Conservation (phyloP, 345 rosid species). For the rapeseed (Brassica napus) region Da-Ae NC_063447.1:60173501-60174000, state of each 20-base stretch:
- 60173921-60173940: background rate
- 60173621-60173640: background rate
- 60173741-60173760: slow-evolving; percentile 35
- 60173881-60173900: slow-evolving; percentile 13
- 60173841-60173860: slow-evolving; percentile 41
- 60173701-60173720: background rate
- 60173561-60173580: slow-evolving; percentile 27
- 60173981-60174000: background rate
- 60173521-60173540: slow-evolving; percentile 49
- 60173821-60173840: slow-evolving; percentile 28
- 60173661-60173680: background rate
- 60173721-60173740: background rate
- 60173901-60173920: slow-evolving; percentile 20
- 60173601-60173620: background rate
- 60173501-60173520: slow-evolving; percentile 45
- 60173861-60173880: slow-evolving; percentile 34
- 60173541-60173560: slow-evolving; percentile 41
- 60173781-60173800: slow-evolving; percentile 25
- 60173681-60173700: background rate
- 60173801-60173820: background rate
- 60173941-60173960: too few relatives aligned
- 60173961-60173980: background rate
- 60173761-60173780: slow-evolving; percentile 1
- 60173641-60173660: background rate
- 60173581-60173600: slow-evolving; percentile 28